Percentiles rank a stretch among this genome's conserved stretches.
Conservation (phyloP, 495 filamentous ascomycete species). For the Daldinia decipiens region DNA sequence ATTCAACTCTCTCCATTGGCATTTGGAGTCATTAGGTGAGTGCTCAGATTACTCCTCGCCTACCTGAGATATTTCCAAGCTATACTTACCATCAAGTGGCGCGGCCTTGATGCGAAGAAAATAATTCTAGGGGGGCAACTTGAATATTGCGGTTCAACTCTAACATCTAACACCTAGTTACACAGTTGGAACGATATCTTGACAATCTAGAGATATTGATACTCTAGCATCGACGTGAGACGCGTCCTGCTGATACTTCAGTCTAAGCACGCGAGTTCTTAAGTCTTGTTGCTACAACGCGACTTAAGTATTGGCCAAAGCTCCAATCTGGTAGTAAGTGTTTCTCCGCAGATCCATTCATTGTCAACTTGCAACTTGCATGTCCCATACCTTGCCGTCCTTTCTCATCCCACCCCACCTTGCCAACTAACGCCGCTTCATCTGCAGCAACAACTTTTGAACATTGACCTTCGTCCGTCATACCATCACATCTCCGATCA, state of each 20-base stretch:
- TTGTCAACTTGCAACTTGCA: not conserved
- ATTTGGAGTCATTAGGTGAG: not conserved
- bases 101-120: not conserved
- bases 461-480: not conserved
- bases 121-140: not conserved
- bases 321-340: not conserved
- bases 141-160: not conserved
- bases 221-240: not conserved
- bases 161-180: not conserved
- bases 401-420: not conserved
- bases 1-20: not conserved
- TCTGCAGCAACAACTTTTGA: not conserved
- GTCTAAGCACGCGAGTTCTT: not conserved
- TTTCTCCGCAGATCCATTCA: not conserved
- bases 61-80: not conserved
- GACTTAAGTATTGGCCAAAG: slow-evolving; percentile 2
- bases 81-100: not conserved
- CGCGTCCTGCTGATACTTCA: not conserved
- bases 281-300: not conserved
- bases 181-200: slow-evolving; percentile 4
- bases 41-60: not conserved
- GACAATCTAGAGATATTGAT: not conserved
- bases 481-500: not conserved
- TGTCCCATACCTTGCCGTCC: not conserved
- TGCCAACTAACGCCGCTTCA: not conserved